phyloP scores from a whole-genome alignment of 1,284 basidiomycete genomes.

The Blastosporella zonata region DNA sequence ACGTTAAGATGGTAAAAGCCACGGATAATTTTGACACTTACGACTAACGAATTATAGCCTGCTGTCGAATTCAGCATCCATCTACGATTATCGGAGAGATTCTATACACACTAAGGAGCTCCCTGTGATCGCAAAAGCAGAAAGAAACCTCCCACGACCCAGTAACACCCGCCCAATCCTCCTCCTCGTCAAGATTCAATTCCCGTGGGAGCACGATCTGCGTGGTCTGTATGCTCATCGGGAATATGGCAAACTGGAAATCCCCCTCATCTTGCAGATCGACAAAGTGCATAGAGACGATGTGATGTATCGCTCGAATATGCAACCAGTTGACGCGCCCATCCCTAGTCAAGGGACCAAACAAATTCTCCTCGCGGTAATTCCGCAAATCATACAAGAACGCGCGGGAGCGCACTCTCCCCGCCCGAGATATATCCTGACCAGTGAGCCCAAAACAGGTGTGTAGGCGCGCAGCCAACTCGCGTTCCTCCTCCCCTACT shows the following conservation, averaged over 20 bases:
- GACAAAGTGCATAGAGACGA: conserved; percentile 50
- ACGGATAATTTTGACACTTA: conserved; percentile 24
- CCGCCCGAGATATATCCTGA: conserved; percentile 32
- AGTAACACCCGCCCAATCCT: conserved; percentile 64
- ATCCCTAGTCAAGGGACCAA: conserved; percentile 53
- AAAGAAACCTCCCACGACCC: conserved; percentile 62
- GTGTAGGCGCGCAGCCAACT: conserved; percentile 50
- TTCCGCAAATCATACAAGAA: conserved; percentile 60
- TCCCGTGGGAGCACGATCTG: conserved; percentile 45
- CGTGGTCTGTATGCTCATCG: conserved; percentile 51
- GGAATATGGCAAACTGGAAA: conserved; percentile 38
- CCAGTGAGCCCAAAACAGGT: conserved; percentile 52
- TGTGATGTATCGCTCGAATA: conserved; percentile 53
- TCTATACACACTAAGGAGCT: conserved; percentile 49
- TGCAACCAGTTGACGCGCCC: conserved; percentile 61
- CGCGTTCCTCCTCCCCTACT: conserved; percentile 34
- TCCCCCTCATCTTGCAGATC: conserved; percentile 31
- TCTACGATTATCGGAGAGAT: neutral
- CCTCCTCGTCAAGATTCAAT: conserved; percentile 37
- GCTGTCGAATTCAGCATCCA: conserved; percentile 6
- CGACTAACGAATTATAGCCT: conserved; percentile 50
- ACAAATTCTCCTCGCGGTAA: conserved; percentile 47
- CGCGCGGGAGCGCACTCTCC: conserved; percentile 42
- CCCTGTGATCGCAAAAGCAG: conserved; percentile 66
- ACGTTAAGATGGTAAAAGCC: neutral